Evolutionary conservation across 495 filamentous ascomycete genomes (phyloP), one percentile per base, ranked within the genome.

Genomic region (Cercophora samala): DNA sequence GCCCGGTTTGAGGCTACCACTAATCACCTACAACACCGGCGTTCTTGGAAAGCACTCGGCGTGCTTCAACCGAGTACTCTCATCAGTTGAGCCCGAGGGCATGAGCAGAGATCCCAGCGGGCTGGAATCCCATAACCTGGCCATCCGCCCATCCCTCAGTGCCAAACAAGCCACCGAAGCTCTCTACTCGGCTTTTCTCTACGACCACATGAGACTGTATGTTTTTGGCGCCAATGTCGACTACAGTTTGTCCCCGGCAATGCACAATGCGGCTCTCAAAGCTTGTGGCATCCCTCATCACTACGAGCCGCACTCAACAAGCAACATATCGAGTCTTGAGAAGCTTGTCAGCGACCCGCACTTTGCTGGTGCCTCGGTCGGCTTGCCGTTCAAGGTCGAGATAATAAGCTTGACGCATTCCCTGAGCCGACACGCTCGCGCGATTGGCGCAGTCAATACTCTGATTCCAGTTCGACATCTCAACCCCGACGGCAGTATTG

Each of bases 361-460:
- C 64, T 92, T 91, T 72, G 90, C 88, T 24, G 90, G 90, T 1
- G 84, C 88, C 4, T 88, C 88, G 64, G 83, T 93, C n/a, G 86
- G 88, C 19, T 82, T 90, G 55, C 90, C 90, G 2, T 92, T 88
- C 84, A 89, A 90, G 63, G 86, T 89, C 11, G 84, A 90, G 66
- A 80, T 90, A 4, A 86, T 89, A 29, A 84, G 84, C 21, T 81
- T 89, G 29, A 82, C 89, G 0, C 82, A 88, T 64, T 86, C 86
- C 4, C 83, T 90, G 62, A 91, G 89, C 62, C 85, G 84, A 58
- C 89, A 93, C 67, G 90, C 89, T 4, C 86, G 84, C 60, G 89
- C 89, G 0, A 92, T 93, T 63, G 90, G 90, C 0, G 88, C 90
- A 11, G 87, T 91, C 64, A 92, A 93, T 71, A 92, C 90, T 0